Conservation (phyloP, 768 basidiomycete genomes). For the Mycena leptocephala region DNA sequence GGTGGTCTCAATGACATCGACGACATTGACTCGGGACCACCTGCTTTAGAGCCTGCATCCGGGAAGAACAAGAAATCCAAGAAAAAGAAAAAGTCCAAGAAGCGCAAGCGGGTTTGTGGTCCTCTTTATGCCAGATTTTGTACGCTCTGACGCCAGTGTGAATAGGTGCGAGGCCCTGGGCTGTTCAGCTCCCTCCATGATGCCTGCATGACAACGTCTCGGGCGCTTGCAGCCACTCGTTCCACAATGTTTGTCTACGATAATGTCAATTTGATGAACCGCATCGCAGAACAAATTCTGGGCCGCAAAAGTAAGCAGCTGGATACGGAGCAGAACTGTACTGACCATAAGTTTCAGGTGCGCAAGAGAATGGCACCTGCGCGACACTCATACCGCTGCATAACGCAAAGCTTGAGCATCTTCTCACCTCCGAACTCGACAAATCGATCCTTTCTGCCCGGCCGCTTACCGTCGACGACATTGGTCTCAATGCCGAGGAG, state of each 20-base stretch:
- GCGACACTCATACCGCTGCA: conserved; percentile 40
- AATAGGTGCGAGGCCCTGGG: neutral
- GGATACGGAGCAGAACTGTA: neutral
- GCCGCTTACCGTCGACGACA: conserved; percentile 35
- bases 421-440: conserved; percentile 37
- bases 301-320: neutral
- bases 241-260: neutral
- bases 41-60: too few species aligned
- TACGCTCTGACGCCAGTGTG: too few species aligned
- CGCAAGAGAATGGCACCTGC: conserved; percentile 49
- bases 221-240: neutral
- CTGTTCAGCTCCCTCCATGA: neutral
- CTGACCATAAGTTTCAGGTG: conserved; percentile 12
- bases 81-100: neutral
- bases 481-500: conserved; percentile 35
- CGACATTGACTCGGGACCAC: too few species aligned
- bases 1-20: too few species aligned
- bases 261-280: neutral
- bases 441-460: conserved; percentile 33
- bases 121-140: too few species aligned
- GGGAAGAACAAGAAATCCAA: neutral
- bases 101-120: too few species aligned
- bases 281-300: neutral
- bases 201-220: neutral
- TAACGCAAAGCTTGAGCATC: conserved; percentile 31